phyloP scores from a whole-genome alignment of 164 flowering plant genomes.

The Vitis rotundifolia region DNA sequence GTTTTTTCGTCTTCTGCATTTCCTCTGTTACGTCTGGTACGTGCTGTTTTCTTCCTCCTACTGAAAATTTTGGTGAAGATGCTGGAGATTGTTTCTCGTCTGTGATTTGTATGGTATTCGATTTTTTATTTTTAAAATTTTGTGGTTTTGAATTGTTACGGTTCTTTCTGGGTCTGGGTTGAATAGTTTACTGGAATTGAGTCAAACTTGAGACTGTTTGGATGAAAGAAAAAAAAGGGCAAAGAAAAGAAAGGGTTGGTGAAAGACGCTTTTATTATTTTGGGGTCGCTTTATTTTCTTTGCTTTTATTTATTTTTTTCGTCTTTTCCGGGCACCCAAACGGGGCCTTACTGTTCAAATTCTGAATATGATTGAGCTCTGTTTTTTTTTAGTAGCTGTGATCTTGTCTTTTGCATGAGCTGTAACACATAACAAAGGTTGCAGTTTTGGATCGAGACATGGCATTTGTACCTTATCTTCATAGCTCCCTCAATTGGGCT shows the following conservation, averaged over 20 bases:
- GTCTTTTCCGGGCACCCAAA: conserved; percentile 6
- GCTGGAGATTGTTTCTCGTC: not conserved
- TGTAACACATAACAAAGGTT: not conserved
- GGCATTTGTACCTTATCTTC: conserved; percentile 8
- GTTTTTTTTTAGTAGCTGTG: conserved; percentile 1
- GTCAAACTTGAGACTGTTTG: too few species aligned
- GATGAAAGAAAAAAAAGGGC: not conserved
- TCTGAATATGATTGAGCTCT: conserved; percentile 6
- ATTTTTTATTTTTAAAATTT: not conserved
- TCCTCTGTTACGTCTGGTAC: conserved; percentile 7
- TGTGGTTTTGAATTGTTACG: too few species aligned
- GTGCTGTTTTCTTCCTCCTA: not conserved
- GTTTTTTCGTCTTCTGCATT: conserved; percentile 8
- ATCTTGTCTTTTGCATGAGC: conserved; percentile 7
- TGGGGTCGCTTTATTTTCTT: not conserved
- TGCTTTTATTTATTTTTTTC: not conserved
- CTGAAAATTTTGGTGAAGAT: not conserved
- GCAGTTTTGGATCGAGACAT: conserved; percentile 1
- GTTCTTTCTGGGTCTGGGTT: too few species aligned
- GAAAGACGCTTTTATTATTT: not conserved
- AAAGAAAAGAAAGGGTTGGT: not conserved
- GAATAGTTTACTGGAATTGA: too few species aligned
- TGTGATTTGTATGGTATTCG: not conserved
- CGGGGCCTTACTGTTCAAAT: conserved; percentile 3
- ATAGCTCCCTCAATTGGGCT: not conserved